These are phyloP conservation scores for Dendrothele bispora DNA, from an alignment of 768 basidiomycete genomes.

Conservation along the genomic window DNA sequence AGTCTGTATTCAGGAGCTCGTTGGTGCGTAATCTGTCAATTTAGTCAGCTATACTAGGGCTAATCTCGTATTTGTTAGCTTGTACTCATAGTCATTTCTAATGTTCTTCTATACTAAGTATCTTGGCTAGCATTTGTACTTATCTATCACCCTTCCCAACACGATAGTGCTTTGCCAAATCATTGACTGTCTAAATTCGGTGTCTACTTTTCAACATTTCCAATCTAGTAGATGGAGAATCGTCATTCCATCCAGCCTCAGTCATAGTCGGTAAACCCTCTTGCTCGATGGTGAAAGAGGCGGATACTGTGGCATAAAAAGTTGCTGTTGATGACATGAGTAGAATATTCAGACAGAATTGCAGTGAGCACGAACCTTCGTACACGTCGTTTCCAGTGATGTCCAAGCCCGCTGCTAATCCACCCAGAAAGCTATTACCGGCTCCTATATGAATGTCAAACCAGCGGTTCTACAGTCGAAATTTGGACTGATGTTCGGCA, in stretches of 20 bases:
- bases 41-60: too few species aligned
- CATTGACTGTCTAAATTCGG: conserved; percentile 23
- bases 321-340: conserved; percentile 42
- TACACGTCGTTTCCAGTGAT: conserved; percentile 57
- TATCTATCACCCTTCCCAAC: neutral
- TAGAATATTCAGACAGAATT: conserved; percentile 3
- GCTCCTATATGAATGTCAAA: conserved; percentile 73
- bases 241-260: conserved; percentile 65
- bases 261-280: conserved; percentile 62
- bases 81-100: too few species aligned
- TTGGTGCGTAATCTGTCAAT: too few species aligned
- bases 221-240: conserved; percentile 58
- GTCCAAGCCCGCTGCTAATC: conserved; percentile 72
- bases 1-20: conserved; percentile 9
- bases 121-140: too few species aligned
- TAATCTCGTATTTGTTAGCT: too few species aligned
- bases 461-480: too few species aligned
- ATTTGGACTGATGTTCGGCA: conserved; percentile 6
- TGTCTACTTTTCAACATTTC: conserved; percentile 47
- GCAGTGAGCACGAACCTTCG: conserved; percentile 50
- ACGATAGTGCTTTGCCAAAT: neutral
- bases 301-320: conserved; percentile 76
- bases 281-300: conserved; percentile 84
- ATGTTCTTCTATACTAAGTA: too few species aligned
- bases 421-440: conserved; percentile 89